Base-by-base conservation (phyloP, 2,329 filamentous ascomycete species). In the Cladosporium sp. region DNA sequence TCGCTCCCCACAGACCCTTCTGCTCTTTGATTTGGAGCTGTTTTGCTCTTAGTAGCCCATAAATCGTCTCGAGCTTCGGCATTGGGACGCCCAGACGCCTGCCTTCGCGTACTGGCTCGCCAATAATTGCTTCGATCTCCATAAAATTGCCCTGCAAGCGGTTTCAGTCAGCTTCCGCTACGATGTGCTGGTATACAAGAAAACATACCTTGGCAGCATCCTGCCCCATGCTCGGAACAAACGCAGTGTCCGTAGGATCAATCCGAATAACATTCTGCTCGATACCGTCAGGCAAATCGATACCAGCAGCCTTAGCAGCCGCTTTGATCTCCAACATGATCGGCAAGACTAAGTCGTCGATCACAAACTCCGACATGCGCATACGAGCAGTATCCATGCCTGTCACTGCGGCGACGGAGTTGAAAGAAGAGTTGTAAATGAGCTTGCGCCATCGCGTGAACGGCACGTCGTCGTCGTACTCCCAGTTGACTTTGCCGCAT, bases 51-150 rank as follows among this genome's bases (percentile, higher is more conserved):
- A 83, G 75, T 32, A 85, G 70, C 2, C 78, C 76, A 70, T 86
- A 86, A 1, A 87, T 68, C 7, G 80, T 77, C 64, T 76, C 74
- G 34, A 87, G 72, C 18, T 80, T 84, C 0, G 84, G 84, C 75
- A 82, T 83, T 1, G 76, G 65, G 1, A 87, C 83, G 1, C 84
- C 84, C 0, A 77, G 73, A 34, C 71, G 72, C 67, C 80, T 79
- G 0, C 80, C 85, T 68, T 84, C 84, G 2, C 82, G 75, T 54
- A 87, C 66, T n/a, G 85, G 84, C 75, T 87, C 85, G 1, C 85
- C 85, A 3, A 87, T 73, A 39, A 87, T 79, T 67, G 82, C 85
- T 71, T 87, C 84, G 57, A 82, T 80, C 72, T 88, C 85, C 66
- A 85, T 83, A 61, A 80, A 83, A 69, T 85, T 86, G 18, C 84